Evolutionary conservation across 2,329 filamentous ascomycete species (phyloP), one percentile per base, ranked within the genome.

Genomic region (Colletotrichum agaves): DNA sequence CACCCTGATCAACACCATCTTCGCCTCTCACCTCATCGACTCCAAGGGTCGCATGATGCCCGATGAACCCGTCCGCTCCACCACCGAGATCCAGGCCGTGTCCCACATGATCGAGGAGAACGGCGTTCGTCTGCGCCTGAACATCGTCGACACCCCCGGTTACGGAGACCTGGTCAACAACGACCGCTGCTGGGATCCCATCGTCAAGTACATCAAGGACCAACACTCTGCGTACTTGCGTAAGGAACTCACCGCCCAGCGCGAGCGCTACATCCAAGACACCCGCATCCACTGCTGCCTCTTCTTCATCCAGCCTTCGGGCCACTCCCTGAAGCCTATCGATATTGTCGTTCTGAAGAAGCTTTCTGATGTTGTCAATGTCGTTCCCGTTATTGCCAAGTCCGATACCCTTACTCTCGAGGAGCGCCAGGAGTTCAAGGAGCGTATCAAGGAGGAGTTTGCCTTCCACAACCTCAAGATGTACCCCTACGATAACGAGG

Each of bases 121-220:
- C 80, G 96, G 96, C 75, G 96, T 99, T 74, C 94, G 96, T 78
- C 90, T 99, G 77, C 90, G 96, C 76, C 87, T 99, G 78, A 99
- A 98, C 89, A 99, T 99, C 78, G 96, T 99, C 77, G 96, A 99
- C 80, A 99, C 96, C 72, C 96, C 96, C 72, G 96, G 96, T 72
- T 99, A 99, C 78, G 96, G 96, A 78, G 96, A 99, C 78, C 90
- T 98, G 78, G 96, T 99, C 83, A 99, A 99, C 89, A 99, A 99
- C 83, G 96, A 99, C 85, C 92, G 96, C 88, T 99, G 96, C 90
- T 99, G 96, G 96, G 96, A 99, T 79, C 96, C 96, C 71, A 99
- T 99, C 80, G 95, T 99, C 87, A 99, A 99, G 87, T 99, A 99
- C 85, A 99, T 99, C 88, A 99, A 99, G 88, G 96, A 99, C 83